A percentile compares a stretch with the other conserved stretches of the same genome.
Conservation (phyloP, 2,329 filamentous ascomycete genomes). For the Trichoderma atroviride region DNA sequence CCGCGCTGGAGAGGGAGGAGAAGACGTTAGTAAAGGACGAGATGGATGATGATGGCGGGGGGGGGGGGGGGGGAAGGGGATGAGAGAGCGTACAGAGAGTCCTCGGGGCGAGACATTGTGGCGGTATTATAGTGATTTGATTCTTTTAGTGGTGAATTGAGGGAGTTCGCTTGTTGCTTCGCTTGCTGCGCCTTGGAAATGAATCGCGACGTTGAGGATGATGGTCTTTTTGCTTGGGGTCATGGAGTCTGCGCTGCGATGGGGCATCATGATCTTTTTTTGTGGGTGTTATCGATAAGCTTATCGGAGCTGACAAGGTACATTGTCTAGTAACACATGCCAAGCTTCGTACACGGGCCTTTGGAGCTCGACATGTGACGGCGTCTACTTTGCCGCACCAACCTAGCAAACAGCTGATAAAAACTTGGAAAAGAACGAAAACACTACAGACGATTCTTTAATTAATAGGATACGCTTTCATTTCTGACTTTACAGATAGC, state of each 20-base stretch:
- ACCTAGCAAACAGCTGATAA: background rate
- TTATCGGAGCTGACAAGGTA: background rate
- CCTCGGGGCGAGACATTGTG: constrained; percentile 95
- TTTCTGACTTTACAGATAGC: background rate
- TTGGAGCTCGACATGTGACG: constrained; percentile 2
- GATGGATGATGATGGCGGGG: background rate
- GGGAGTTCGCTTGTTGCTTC: background rate
- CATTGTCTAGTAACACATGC: background rate
- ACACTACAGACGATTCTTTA: background rate
- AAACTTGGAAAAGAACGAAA: background rate
- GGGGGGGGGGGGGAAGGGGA: constrained; percentile 22
- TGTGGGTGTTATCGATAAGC: constrained; percentile 29
- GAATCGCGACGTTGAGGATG: background rate
- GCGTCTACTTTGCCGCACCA: background rate
- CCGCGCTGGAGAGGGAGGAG: constrained; percentile 62
- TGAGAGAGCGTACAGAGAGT: constrained; percentile 69
- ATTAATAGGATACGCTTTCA: background rate
- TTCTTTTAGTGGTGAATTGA: background rate
- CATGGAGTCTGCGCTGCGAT: constrained; percentile 3
- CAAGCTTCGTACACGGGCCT: background rate
- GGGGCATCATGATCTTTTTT: constrained; percentile 22
- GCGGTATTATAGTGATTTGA: background rate
- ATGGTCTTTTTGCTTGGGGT: background rate
- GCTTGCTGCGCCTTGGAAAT: background rate
- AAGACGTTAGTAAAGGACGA: background rate